These are phyloP conservation scores for Carex arenaria DNA, from an alignment of 202 grass and related monocot species.

Conservation along the genomic window DNA sequence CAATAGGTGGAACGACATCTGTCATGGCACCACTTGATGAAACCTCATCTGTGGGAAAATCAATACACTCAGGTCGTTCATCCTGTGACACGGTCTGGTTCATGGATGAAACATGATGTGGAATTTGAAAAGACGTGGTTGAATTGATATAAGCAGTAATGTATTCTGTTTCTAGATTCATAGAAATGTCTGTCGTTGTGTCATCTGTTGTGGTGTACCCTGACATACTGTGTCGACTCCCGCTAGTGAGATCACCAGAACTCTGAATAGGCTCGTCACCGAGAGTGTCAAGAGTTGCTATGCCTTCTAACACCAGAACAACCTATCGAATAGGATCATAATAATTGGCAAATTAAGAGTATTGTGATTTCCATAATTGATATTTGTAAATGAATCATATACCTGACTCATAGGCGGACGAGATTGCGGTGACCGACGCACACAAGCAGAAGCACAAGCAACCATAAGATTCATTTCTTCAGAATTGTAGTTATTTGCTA, in stretches of 20 bases:
- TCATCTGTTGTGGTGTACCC: neutral
- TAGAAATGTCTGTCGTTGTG: neutral
- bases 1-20: neutral
- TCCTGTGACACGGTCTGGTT: neutral
- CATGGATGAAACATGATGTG: neutral
- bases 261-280: neutral
- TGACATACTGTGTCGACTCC: neutral
- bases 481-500: slow-evolving; percentile 51
- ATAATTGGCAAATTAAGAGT: neutral
- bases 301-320: slow-evolving; percentile 21
- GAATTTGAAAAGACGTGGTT: neutral
- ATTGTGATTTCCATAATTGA: neutral
- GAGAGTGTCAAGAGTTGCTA: neutral
- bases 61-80: neutral
- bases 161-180: slow-evolving; percentile 2
- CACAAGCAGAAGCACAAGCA: slow-evolving; percentile 68
- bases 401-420: slow-evolving; percentile 79
- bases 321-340: neutral
- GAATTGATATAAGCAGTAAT: neutral
- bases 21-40: neutral
- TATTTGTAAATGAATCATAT: neutral
- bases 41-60: neutral
- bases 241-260: neutral
- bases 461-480: slow-evolving; percentile 79
- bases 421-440: slow-evolving; percentile 45